A percentile compares a stretch with the other conserved stretches of the same genome.
Conservation (phyloP, 352 stramenopile species). For the Peronospora belbahrii region DNA sequence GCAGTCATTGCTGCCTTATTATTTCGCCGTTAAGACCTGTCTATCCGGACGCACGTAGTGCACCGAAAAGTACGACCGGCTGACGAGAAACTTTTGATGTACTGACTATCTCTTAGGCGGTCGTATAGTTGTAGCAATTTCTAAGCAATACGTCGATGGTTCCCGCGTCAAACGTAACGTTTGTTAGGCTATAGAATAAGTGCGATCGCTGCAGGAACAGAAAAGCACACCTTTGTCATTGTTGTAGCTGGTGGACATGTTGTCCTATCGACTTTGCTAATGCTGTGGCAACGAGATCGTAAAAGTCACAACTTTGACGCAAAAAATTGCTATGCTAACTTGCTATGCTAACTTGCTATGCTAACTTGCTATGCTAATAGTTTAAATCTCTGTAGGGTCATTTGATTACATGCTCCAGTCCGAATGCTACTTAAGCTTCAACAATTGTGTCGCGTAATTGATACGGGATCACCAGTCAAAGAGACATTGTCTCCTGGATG, state of each 20-base stretch:
- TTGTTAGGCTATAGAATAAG: constrained; percentile 13
- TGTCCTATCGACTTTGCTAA: constrained; percentile 3
- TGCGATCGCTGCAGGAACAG: too few relatives aligned
- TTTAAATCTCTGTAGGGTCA: too few relatives aligned
- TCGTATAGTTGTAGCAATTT: constrained; percentile 9
- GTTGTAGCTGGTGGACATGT: not conserved
- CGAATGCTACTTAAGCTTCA: not conserved
- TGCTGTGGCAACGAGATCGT: constrained; percentile 5
- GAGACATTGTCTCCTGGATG: constrained; percentile 4
- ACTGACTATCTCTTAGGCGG: constrained; percentile 10
- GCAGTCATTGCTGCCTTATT: constrained; percentile 1
- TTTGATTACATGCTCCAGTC: too few relatives aligned
- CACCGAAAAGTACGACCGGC: constrained; percentile 25
- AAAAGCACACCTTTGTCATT: not conserved
- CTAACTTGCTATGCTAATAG: too few relatives aligned
- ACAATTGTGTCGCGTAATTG: not conserved
- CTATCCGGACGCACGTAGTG: constrained; percentile 9
- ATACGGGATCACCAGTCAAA: not conserved
- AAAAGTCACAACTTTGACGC: constrained; percentile 6
- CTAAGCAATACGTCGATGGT: not conserved
- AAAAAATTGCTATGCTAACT: constrained; percentile 17
- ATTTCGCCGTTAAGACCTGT: constrained; percentile 10
- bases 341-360: too few relatives aligned
- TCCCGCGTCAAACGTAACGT: constrained; percentile 10
- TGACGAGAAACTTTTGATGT: constrained; percentile 27